Base-by-base conservation (phyloP, 2,329 filamentous ascomycete species). In the Alternaria sp. region DNA sequence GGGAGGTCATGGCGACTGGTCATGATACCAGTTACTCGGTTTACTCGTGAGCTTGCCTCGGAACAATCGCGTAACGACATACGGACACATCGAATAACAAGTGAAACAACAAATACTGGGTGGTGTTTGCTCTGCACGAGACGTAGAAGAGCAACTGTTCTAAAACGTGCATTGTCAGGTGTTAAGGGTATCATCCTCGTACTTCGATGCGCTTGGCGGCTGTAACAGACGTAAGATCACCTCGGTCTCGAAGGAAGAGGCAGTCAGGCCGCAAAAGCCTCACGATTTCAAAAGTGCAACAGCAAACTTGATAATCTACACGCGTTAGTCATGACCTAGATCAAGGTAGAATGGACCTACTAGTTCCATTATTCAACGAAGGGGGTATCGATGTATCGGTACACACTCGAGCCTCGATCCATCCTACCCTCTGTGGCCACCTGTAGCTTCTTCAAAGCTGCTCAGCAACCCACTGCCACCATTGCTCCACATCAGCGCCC, bases 391-490 rank as follows among this genome's bases (percentile, higher is more conserved):
- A 51, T 15, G 21, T 8, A 23, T 40, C 4, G 36, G 15, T 40
- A 17, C n/a, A 17, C 36, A 5, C 8, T 40, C n/a, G 36, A 40
- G 36, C 36, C n/a, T 40, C 36, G n/a, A 40, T 40, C 5, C 15
- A 40, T 9, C 36, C 36, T 40, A 40, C 36, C 36, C 36, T 40
- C 36, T 40, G 15, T 40, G 36, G 36, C 36, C 36, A 40, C 36
- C 36, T 40, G 36, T 40, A 40, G n/a, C 36, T 40, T 30, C 28
- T 43, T 75, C 66, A 96, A 72, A 96, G 82, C 74, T 90, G 88
- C 76, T 90, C 86, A 3, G 90, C 92, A 75, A 98, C 90, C 95
- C 95, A 98, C 73, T 88, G 87, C 88, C 93, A 97, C 94, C 95
- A 97, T 79, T 88, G 90, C 60, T 91, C 89, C 30, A 93, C 89